Evolutionary conservation across 2,329 filamentous ascomycete species (phyloP).

Genomic region (Fusarium domesticum): DNA sequence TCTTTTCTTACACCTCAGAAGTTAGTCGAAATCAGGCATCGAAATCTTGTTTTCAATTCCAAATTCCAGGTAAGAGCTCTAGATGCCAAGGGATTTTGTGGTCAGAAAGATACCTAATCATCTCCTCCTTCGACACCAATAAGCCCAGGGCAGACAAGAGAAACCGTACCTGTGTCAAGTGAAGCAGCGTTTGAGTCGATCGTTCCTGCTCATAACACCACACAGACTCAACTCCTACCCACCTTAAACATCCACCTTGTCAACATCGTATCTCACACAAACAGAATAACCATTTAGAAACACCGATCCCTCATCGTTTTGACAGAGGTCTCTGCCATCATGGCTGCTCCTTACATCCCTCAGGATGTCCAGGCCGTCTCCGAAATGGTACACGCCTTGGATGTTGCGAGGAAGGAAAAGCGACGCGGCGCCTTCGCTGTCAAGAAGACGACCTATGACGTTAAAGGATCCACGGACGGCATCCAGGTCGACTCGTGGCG

Average conservation of each 20-base stretch:
- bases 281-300: constrained; percentile 2
- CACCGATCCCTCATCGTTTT: not conserved
- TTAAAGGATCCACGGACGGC: constrained; percentile 59
- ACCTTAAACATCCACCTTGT: not conserved
- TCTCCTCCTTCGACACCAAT: too few species aligned
- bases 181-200: too few species aligned
- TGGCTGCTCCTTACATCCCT: constrained; percentile 55
- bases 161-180: too few species aligned
- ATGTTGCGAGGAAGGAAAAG: constrained; percentile 53
- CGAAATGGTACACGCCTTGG: constrained; percentile 62
- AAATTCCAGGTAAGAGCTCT: too few species aligned
- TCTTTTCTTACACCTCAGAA: too few species aligned
- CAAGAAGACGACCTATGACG: constrained; percentile 75
- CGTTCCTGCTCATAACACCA: too few species aligned
- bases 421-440: constrained; percentile 63
- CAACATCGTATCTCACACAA: constrained; percentile 12
- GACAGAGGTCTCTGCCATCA: constrained; percentile 12
- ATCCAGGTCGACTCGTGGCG: constrained; percentile 86
- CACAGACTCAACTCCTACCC: too few species aligned
- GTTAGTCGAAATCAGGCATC: too few species aligned
- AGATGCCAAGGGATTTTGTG: too few species aligned
- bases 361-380: constrained; percentile 70
- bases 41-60: too few species aligned
- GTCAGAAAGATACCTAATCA: too few species aligned
- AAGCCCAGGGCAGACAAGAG: too few species aligned